Evolutionary conservation across 139 green algal genomes (phyloP), one percentile per base, ranked within the genome.

Genomic region (Picochlorum sp.): DNA sequence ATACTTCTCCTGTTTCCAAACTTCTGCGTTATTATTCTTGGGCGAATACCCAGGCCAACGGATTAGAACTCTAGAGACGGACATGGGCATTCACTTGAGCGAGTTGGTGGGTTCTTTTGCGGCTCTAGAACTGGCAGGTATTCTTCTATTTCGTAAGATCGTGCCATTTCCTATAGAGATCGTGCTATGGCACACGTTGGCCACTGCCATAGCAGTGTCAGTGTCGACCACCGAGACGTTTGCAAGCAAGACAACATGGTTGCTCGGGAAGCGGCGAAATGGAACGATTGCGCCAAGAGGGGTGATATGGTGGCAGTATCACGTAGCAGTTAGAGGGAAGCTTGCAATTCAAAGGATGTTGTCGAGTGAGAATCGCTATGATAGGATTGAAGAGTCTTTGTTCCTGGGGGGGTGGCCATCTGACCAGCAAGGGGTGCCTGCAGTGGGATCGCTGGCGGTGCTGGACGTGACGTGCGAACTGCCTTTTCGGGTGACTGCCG

Each of bases 391-490:
- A 18, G 44, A 16, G 41, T 59, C 7, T 68, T 69, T 57, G 30
- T 81, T 55, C 30, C 39, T 81, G 9, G 73, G 73, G 1, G 61
- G 51, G 1, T 81, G 73, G 73, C 64, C 64, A 5, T 50, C 33
- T 10, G 44, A 69, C 22, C 35, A 59, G 31, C 26, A 31, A 20
- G 53, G 64, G 63, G 57, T 87, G 31, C 79, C 79, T 29, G 36
- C 65, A 5, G 68, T 59, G 7, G 30, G 70, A n/a, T 55, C 58
- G 25, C 64, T 28, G 3, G 72, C 69, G 3, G 69, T 87, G 26
- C 36, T 87, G 20, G 80, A 87, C 37, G 69, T 81, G 28, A 87
- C 80, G 0, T 87, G 77, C 39, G 80, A 87, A 72, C 73, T 87
- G 37, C 80, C 80, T 3, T 59, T 70, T 25, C 67, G 68, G 39